Conservation (phyloP, 2,329 filamentous ascomycete genomes). For the Aureobasidium sp. region DNA sequence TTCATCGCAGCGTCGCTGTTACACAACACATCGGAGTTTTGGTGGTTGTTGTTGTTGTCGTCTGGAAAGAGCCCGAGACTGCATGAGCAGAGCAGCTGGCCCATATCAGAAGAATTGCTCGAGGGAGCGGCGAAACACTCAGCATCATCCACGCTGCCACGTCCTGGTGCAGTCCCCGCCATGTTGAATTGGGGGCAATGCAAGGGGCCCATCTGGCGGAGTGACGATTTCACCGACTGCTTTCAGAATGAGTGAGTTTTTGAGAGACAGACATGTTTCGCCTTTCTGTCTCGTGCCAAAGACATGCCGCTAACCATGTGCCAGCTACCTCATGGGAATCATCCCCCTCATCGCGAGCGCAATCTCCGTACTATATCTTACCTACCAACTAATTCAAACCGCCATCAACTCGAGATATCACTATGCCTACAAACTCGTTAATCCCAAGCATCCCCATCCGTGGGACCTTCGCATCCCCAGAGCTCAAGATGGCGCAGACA, state of each 20-base stretch:
- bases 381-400: constrained; percentile 49
- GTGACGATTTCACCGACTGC: constrained; percentile 55
- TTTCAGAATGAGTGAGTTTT: constrained; percentile 58
- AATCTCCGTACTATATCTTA: constrained; percentile 61
- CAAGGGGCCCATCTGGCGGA: constrained; percentile 49
- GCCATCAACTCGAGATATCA: constrained; percentile 45
- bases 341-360: constrained; percentile 66
- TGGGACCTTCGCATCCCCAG: constrained; percentile 28
- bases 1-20: constrained; percentile 8
- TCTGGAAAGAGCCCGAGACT: constrained; percentile 2
- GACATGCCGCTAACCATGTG: constrained; percentile 12
- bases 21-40: constrained; percentile 4
- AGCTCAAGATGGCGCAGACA: constrained; percentile 21
- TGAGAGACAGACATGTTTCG: neutral
- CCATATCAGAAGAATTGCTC: neutral
- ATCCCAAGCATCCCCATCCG: constrained; percentile 34
- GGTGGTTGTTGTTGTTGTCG: constrained; percentile 8
- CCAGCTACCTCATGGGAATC: constrained; percentile 69
- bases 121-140: neutral
- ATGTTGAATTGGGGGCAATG: constrained; percentile 48
- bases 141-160: neutral
- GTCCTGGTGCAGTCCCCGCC: constrained; percentile 18
- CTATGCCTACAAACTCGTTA: constrained; percentile 51
- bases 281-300: neutral
- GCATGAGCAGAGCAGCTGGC: constrained; percentile 1